These are phyloP conservation scores for Lagerstroemia fauriei DNA, from an alignment of 441 rosid genomes.

Conservation along the genomic window DNA sequence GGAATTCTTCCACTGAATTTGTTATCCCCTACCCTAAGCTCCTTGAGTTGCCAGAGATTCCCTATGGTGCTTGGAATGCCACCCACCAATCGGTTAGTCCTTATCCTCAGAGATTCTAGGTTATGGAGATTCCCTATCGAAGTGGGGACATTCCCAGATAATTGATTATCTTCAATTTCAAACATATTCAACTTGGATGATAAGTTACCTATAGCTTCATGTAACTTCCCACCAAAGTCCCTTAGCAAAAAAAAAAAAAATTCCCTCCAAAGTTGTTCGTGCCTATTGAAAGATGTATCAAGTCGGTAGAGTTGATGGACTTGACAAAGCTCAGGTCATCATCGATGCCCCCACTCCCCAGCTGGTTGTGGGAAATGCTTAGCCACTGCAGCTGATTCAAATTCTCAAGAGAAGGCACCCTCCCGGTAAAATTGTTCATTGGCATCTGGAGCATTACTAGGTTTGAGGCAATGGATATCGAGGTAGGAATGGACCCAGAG, in stretches of 20 bases:
- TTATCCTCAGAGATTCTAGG: not conserved
- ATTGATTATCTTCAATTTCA: not conserved
- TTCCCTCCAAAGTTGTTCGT: not conserved
- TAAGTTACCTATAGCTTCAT: not conserved
- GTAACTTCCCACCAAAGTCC: not conserved
- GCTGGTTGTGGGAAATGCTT: not conserved
- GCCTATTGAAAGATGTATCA: not conserved
- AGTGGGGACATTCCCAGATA: not conserved
- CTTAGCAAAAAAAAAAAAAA: no score
- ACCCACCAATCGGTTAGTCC: not conserved
- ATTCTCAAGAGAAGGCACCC: not conserved
- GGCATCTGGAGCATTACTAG: not conserved
- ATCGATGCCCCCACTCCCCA: not conserved
- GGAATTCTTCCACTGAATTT: not conserved
- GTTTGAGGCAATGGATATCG: slow-evolving; percentile 9
- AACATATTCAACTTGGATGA: not conserved
- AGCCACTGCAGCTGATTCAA: not conserved
- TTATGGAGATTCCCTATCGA: not conserved
- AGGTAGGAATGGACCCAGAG: slow-evolving; percentile 12
- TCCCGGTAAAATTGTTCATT: not conserved
- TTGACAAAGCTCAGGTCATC: not conserved
- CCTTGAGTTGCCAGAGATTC: not conserved
- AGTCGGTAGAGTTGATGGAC: not conserved
- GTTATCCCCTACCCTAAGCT: not conserved
- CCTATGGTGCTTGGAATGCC: not conserved